Percentiles rank a stretch among this genome's conserved stretches.
These are phyloP conservation scores for Lactarius vividus DNA, from an alignment of 768 basidiomycete genomes.

Conservation along the genomic window DNA sequence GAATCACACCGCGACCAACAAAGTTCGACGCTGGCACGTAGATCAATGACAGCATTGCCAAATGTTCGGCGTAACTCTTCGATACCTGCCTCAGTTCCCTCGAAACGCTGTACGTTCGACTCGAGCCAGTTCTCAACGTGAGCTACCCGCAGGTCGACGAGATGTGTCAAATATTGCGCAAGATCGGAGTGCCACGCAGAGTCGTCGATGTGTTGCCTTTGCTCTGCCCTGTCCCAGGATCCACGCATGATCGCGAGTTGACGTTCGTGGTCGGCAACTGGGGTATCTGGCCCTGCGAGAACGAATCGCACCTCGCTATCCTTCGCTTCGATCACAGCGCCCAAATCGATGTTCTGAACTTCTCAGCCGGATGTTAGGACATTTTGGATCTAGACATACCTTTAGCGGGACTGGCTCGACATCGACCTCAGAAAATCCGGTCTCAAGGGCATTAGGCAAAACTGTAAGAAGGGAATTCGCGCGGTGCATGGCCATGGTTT, in stretches of 20 bases:
- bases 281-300: conserved; percentile 29
- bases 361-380: background rate
- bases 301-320: conserved; percentile 39
- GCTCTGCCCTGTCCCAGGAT: conserved; percentile 35
- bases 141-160: conserved; percentile 43
- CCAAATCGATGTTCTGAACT: conserved; percentile 51
- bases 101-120: conserved; percentile 48
- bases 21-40: conserved; percentile 43
- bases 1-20: too few species aligned
- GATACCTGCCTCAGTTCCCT: conserved; percentile 42
- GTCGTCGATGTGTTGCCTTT: conserved; percentile 40
- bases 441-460: conserved; percentile 47
- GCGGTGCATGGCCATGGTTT: conserved; percentile 50
- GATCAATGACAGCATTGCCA: conserved; percentile 42
- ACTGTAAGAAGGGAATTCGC: conserved; percentile 37
- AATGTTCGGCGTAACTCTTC: conserved; percentile 46
- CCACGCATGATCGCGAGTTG: conserved; percentile 29
- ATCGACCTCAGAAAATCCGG: conserved; percentile 45
- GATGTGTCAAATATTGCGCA: conserved; percentile 37
- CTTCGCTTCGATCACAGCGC: conserved; percentile 27
- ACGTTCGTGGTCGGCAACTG: conserved; percentile 30
- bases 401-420: conserved; percentile 49
- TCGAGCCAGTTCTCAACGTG: conserved; percentile 53
- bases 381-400: conserved; percentile 33
- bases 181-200: conserved; percentile 42